Evolutionary conservation across 768 basidiomycete genomes (phyloP), one percentile per base, ranked within the genome.

Genomic region (Trametes maxima): DNA sequence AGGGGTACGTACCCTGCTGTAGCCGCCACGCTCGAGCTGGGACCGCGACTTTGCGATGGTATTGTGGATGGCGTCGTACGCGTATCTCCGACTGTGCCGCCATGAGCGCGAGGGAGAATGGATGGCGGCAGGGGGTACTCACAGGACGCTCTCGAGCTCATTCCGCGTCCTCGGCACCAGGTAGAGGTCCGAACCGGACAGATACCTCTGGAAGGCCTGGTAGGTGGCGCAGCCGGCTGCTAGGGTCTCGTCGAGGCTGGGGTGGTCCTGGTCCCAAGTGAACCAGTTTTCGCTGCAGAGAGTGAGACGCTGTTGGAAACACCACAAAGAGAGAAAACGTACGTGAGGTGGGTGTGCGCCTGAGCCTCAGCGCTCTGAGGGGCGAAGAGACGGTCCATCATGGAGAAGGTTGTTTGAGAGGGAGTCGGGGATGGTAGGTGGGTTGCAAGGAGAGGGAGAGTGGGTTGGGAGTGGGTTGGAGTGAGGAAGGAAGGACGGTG

Each of bases 171-270:
- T 79, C 17, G 92, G 92, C 10, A 86, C 68, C 53, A 92, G 80
- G 68, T 88, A 86, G 3, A 94, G 76, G 75, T 92, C 89, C 51
- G 82, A 80, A 33, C 88, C 90, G 43, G 78, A 77, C 49, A 92
- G 81, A 66, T 85, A 93, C 55, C 90, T 87, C 66, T 83, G 83
- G 67, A 93, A 85, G 2, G 90, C 88, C 65, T 87, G 81, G 74
- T 93, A 93, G 5, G 90, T 86, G n/a, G 91, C 89, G 67, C 85
- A 89, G 21, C 86, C 84, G 1, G 90, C 87, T 43, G 92, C 83
- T 59, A 92, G 81, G 2, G 84, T 84, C 72, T 92, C 89, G 75
- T 89, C 80, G 69, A 89, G 78, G 13, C 84, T 82, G 14, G 85
- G 85, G 64, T 87, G 83, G 66, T 89, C 84, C 37, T 82, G 80